Base-by-base conservation (phyloP, 331 rosid genomes). In the Rosa hybrid region DNA sequence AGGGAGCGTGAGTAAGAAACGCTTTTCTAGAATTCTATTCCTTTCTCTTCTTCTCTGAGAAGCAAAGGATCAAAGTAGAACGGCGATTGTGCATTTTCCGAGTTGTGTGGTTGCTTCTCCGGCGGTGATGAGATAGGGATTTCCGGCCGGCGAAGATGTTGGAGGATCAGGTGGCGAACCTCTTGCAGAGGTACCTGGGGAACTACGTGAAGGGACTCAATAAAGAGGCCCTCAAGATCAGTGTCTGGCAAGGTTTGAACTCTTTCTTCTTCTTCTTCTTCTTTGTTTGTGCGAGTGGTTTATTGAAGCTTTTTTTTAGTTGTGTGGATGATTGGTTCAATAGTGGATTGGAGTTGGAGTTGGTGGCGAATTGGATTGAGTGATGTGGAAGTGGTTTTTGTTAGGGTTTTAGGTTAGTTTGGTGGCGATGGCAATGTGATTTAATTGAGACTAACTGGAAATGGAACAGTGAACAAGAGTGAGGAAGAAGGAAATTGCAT, bases 91-190 rank as follows among this genome's bases (percentile, higher is more conserved):
- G 25, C 71, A 67, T 67, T 67, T 4, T 25, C 41, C 16, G 68
- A 44, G 48, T 9, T 21, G 16, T 4, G 65, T 18, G 27, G 20
- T 27, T 5, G 7, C 3, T 11, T 62, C 3, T 25, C 42, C 49
- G 34, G 45, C 54, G 20, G 86, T 6, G 72, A 78, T 59, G 82
- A 41, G 86, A 83, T 20, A 79, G 80, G 75, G 83, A 86, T 53
- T 44, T 25, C 85, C 74, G 44, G 70, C 64, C 71, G 73, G 80
- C 60, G 27, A 88, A 83, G 89, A 96, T 96, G 99, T 92, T 96
- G 92, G 99, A 96, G 91, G 99, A 96, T 89, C 98, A 96, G 87
- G 99, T 96, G 49, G 97, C 99, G 79, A 77, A 84, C 90, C 92
- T 96, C 78, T 90, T 96, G 88, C 94, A 93, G 91, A 93, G 88